Evolutionary conservation across 169 alveolate species (phyloP), one percentile per base, ranked within the genome.

Genomic region (Cryptosporidium viatorum): DNA sequence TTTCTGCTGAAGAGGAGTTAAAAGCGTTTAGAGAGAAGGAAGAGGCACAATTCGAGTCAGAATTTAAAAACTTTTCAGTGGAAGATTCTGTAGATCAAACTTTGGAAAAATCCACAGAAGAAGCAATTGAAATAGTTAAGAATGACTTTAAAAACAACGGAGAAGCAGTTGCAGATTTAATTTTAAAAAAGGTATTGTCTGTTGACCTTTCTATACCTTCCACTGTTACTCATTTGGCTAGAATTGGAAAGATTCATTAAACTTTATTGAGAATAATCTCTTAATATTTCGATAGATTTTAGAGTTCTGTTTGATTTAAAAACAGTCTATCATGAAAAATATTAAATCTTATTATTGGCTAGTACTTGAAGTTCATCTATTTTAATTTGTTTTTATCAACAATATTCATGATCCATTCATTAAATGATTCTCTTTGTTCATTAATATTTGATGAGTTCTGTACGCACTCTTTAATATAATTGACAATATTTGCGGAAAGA

Each of bases 1-100:
- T 80, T 43, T 80, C 89, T 14, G 89, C 89, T 5, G 89, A 80
- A 43, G 89, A 80, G 26, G 89, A 80, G 52, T 37, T 80, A 29
- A 80, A 43, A 51, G 89, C 50, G 3, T 80, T 80, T 65, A 59
- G 74, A 21, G 89, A 80, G 21, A 80, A 48, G 75, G 89, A 80
- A 29, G 89, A 80, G 48, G 89, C 89, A 9, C 89, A 60, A 45
- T 80, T 80, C 41, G 75, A 80, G 43, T 43, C 75, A n/a, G 89
- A 80, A 26, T 62, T 80, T 37, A 80, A 80, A n/a, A 80, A 16
- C 68, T n/a, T 80, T 6, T 80, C 89, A 1, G 69, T 80, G 2
- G 89, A 80, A 35, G 89, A 80, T 58, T 37, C 59, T 23, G 75
- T 80, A 18, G 89, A 80, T 65, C 89, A 80, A 73, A 45, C 51